Evolutionary conservation across 306 rosid species (phyloP), one percentile per base, ranked within the genome.

Genomic region (Cicer chorassanicum): DNA sequence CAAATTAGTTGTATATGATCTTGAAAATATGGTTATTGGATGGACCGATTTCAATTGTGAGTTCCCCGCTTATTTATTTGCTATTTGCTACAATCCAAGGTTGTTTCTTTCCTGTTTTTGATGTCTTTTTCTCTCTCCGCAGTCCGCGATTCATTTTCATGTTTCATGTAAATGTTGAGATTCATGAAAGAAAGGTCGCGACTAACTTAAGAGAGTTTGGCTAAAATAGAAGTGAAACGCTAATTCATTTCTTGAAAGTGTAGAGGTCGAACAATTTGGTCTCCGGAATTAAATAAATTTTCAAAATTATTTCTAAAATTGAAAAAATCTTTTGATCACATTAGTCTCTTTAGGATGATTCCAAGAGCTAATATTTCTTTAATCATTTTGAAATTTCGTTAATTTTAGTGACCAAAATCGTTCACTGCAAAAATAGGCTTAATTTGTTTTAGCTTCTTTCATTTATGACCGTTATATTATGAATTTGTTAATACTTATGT

Each of bases 21-120:
- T 85, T 73, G 96, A 80, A 56, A 84, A 88, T 12, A 85, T 88
- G 84, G 43, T 21, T 29, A 66, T 92, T 77, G 97, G 97, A 57
- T 92, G 97, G 97, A 48, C 82, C 1, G 79, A 89, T 19, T 84
- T 68, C 81, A 85, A 92, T 70, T 92, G 97, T 92, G 87, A 89
- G 97, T 89, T 46, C 69, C 43, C n/a, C 67, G 40, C 54, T 46
- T 62, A 36, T 53, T 44, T 41, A 57, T 51, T 6, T 50, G 72
- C 41, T 48, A 46, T 65, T 40, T 59, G 41, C 41, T 42, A 21
- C 9, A 44, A 50, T 38, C 42, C 40, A 77, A 41, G 21, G 12
- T 4, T 48, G 41, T 13, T 42, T 29, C 5, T 29, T 29, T 29
- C 36, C 36, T 29, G 36, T 29, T 29, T 29, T 29, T 29, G 36